Evolutionary conservation across 352 stramenopile species (phyloP).

Genomic region (Globisporangium sylvaticum): DNA sequence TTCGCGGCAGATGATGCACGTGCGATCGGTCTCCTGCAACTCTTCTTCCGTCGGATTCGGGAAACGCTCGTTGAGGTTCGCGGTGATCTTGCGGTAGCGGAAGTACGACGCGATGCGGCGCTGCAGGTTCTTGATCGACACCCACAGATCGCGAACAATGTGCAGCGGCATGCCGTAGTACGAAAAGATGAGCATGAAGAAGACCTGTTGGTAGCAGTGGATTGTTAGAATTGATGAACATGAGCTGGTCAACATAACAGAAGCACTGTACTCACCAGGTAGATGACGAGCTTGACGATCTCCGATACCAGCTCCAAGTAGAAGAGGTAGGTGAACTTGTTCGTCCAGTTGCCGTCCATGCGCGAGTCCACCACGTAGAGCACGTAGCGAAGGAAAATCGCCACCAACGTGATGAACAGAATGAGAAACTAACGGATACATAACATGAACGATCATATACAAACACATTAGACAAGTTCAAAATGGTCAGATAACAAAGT

Average conservation of each 20-base stretch:
- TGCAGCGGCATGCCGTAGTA: slow-evolving; percentile 98
- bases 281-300: slow-evolving; percentile 95
- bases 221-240: neutral
- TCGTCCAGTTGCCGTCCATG: slow-evolving; percentile 86
- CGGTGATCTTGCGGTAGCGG: slow-evolving; percentile 93
- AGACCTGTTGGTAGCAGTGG: slow-evolving; percentile 46
- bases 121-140: slow-evolving; percentile 87
- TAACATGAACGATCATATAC: neutral
- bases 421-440: slow-evolving; percentile 78
- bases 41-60: slow-evolving; percentile 93
- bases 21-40: slow-evolving; percentile 89
- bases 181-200: slow-evolving; percentile 97
- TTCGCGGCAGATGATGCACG: slow-evolving; percentile 97
- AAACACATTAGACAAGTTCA: neutral
- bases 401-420: slow-evolving; percentile 90
- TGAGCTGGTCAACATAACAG: neutral
- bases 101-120: slow-evolving; percentile 83
- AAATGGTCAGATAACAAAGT: neutral
- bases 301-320: slow-evolving; percentile 95
- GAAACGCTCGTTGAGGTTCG: slow-evolving; percentile 96
- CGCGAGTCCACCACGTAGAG: slow-evolving; percentile 93
- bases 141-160: slow-evolving; percentile 96
- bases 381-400: slow-evolving; percentile 85
- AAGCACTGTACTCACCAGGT: slow-evolving; percentile 58
- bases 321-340: slow-evolving; percentile 92